phyloP scores from a whole-genome alignment of 2,329 filamentous ascomycete species.

The Hansfordia pulvinata region DNA sequence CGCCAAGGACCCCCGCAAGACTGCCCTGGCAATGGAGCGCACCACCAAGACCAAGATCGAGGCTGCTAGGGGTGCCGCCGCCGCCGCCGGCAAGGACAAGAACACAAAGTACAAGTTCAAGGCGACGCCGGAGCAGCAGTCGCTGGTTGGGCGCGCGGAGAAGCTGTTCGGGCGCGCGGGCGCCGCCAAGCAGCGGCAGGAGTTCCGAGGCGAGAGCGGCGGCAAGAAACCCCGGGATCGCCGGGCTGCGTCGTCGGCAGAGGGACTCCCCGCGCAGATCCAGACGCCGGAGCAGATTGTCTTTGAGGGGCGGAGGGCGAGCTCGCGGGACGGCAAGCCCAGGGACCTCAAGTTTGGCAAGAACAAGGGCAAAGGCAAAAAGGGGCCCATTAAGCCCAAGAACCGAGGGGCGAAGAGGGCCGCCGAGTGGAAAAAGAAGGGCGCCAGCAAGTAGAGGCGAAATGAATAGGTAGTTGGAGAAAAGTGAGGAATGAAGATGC shows the following conservation, averaged over 20 bases:
- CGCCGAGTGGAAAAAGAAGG: conserved; percentile 18
- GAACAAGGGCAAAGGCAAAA: conserved; percentile 35
- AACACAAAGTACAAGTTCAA: conserved; percentile 54
- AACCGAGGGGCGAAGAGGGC: conserved; percentile 16
- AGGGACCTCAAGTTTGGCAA: conserved; percentile 47
- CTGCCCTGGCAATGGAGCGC: conserved; percentile 34
- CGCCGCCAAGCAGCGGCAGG: conserved; percentile 31
- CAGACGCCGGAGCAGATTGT: conserved; percentile 57
- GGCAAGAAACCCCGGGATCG: too few relatives aligned
- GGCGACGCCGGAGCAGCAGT: conserved; percentile 54
- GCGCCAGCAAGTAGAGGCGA: conserved; percentile 6
- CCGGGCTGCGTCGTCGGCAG: conserved; percentile 2
- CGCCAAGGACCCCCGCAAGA: conserved; percentile 62
- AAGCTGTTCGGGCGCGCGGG: conserved; percentile 62
- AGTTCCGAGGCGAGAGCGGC: conserved; percentile 16
- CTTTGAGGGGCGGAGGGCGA: conserved; percentile 73
- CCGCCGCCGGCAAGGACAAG: conserved; percentile 17
- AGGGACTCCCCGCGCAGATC: conserved; percentile 13
- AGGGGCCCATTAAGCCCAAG: conserved; percentile 29
- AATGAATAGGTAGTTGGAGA: neutral
- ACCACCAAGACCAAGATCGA: conserved; percentile 25
- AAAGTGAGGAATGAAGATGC: too few relatives aligned
- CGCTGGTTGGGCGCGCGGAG: conserved; percentile 56
- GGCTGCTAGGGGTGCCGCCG: conserved; percentile 13
- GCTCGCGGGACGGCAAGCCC: conserved; percentile 47